Evolutionary conservation across 192 early-diverging fungal genomes (phyloP).

Genomic region (Coemansia biformis): DNA sequence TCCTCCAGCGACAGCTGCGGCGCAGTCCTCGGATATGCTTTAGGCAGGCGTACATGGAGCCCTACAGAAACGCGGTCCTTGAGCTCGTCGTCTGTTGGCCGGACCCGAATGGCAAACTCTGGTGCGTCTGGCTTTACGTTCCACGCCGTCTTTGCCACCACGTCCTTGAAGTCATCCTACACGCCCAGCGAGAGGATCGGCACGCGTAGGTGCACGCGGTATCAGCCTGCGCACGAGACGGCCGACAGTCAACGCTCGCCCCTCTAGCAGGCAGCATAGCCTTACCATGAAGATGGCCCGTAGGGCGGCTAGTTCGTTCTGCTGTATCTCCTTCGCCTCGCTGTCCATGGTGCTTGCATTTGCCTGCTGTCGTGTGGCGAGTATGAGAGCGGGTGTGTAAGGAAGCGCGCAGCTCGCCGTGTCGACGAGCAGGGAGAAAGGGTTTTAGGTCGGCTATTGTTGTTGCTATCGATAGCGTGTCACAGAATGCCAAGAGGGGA

Average conservation of each 20-base stretch:
- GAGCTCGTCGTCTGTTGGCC: constrained; percentile 27
- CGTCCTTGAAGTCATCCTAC: constrained; percentile 41
- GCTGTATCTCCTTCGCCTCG: constrained; percentile 52
- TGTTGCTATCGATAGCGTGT: too few species aligned
- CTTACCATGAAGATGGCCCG: constrained; percentile 55
- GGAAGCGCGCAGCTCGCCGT: too few species aligned
- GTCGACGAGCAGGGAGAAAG: too few species aligned
- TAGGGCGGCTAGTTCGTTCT: constrained; percentile 68
- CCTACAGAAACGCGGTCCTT: constrained; percentile 27
- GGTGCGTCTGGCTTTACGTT: constrained; percentile 35
- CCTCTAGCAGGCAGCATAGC: too few species aligned
- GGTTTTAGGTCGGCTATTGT: too few species aligned
- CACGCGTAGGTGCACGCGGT: too few species aligned
- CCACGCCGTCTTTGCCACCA: constrained; percentile 41
- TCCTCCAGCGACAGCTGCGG: constrained; percentile 56
- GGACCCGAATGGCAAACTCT: constrained; percentile 33
- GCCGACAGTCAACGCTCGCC: too few species aligned
- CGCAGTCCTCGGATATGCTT: constrained; percentile 60
- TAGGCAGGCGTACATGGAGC: constrained; percentile 50
- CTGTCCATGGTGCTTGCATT: constrained; percentile 37
- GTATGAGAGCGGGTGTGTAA: background rate
- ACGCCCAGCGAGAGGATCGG: too few species aligned
- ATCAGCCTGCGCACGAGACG: too few species aligned
- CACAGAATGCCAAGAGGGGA: too few species aligned
- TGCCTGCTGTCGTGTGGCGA: background rate